A percentile compares a stretch with the other conserved stretches of the same genome.
Evolutionary conservation across 306 rosid genomes (phyloP).

Genomic region (Cicer chorassanicum): DNA sequence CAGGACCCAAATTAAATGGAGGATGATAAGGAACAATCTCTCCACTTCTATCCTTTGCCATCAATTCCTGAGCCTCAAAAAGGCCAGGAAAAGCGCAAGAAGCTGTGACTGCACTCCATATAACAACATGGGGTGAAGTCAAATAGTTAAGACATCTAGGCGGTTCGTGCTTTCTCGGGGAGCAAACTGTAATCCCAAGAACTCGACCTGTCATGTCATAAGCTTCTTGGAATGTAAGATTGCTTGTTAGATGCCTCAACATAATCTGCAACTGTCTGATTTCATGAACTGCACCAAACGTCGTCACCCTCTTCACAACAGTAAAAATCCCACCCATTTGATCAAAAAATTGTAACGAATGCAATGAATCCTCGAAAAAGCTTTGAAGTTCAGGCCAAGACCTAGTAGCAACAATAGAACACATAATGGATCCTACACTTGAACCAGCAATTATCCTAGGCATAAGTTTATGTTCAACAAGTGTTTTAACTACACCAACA

Average conservation of each 20-base stretch:
- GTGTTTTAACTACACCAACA: conserved; percentile 81
- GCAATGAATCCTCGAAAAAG: conserved; percentile 92
- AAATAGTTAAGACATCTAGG: conserved; percentile 98
- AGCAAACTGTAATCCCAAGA: conserved; percentile 96
- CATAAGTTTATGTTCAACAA: conserved; percentile 89
- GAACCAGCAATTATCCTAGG: conserved; percentile 98
- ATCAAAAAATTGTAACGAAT: conserved; percentile 85
- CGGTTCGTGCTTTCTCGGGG: conserved; percentile 96
- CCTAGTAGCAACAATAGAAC: conserved; percentile 93
- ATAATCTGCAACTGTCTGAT: conserved; percentile 87
- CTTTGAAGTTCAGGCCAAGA: conserved; percentile 98
- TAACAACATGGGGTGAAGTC: conserved; percentile 97
- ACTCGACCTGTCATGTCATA: conserved; percentile 94
- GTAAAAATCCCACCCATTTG: conserved; percentile 89
- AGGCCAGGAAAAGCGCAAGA: conserved; percentile 99
- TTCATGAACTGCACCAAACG: conserved; percentile 88
- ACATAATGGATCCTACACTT: conserved; percentile 96
- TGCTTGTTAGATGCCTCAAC: conserved; percentile 89
- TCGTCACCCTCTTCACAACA: conserved; percentile 85
- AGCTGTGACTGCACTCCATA: conserved; percentile 99
- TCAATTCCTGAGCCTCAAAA: conserved; percentile 96
- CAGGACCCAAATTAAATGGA: conserved; percentile 89
- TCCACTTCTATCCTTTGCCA: conserved; percentile 97
- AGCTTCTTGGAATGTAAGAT: conserved; percentile 96
- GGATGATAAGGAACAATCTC: conserved; percentile 97